These are phyloP conservation scores for Fraxinus cuspidata DNA, from an alignment of 257 asterid genomes.

Conservation along the genomic window DNA sequence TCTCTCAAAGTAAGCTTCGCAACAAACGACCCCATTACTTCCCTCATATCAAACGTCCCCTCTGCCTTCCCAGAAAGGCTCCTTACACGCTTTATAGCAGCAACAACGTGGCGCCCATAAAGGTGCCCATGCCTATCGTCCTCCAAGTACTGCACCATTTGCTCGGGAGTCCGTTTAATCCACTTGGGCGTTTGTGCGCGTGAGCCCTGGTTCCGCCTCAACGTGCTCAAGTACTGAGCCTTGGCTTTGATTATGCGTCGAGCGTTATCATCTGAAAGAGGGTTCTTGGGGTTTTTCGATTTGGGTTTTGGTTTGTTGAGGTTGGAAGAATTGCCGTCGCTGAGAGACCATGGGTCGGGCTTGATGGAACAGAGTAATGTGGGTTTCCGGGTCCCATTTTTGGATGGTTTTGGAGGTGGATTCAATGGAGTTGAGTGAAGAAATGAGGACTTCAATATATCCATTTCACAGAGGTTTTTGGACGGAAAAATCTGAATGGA, in stretches of 20 bases:
- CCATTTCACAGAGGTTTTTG: conserved; percentile 45
- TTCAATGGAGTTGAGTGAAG: conserved; percentile 39
- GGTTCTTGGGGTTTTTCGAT: conserved; percentile 71
- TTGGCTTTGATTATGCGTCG: conserved; percentile 92
- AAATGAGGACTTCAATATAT: conserved; percentile 66
- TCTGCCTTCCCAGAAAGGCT: conserved; percentile 61
- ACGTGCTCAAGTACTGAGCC: conserved; percentile 69
- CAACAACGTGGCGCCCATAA: conserved; percentile 85
- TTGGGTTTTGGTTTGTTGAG: conserved; percentile 69
- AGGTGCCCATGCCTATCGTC: conserved; percentile 88
- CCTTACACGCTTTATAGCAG: conserved; percentile 83
- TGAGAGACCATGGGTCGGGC: conserved; percentile 89
- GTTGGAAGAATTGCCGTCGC: conserved; percentile 63
- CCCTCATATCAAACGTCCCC: conserved; percentile 78
- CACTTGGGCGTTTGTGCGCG: conserved; percentile 82
- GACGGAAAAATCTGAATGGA: conserved; percentile 6
- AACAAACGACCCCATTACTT: conserved; percentile 80
- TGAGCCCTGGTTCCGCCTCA: conserved; percentile 90
- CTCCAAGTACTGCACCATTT: conserved; percentile 82
- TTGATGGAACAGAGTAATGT: conserved; percentile 49
- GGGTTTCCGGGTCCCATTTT: conserved; percentile 19
- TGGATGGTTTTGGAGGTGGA: conserved; percentile 30
- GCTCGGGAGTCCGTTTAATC: conserved; percentile 90
- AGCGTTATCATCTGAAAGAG: conserved; percentile 87
- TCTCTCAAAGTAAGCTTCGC: conserved; percentile 84